Percentiles rank a stretch among this genome's conserved stretches.
Evolutionary conservation across 1,284 basidiomycete genomes (phyloP).

Genomic region (Cystobasidiaceae sp.): DNA sequence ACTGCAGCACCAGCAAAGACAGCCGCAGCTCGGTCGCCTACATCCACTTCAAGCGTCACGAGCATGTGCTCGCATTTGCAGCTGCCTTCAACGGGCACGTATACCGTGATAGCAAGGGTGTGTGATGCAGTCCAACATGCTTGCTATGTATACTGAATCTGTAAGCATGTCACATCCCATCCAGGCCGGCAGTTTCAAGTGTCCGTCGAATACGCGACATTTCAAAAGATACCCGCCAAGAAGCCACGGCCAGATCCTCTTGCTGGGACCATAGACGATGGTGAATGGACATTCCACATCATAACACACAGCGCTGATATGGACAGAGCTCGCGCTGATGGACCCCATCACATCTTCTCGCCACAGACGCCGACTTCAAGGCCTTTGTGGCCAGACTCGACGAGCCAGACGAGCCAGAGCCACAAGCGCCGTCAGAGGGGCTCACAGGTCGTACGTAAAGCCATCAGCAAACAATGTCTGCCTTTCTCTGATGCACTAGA

Average conservation of each 20-base stretch:
- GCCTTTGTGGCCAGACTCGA: conserved; percentile 65
- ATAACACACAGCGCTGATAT: too few species aligned
- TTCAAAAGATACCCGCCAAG: conserved; percentile 72
- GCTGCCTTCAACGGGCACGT: conserved; percentile 83
- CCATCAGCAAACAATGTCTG: background rate
- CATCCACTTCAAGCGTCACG: conserved; percentile 74
- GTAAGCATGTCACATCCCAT: background rate
- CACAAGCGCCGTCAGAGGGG: background rate
- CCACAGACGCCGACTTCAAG: conserved; percentile 67
- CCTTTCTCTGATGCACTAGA: background rate
- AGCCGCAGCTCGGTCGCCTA: conserved; percentile 82
- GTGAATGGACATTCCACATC: too few species aligned
- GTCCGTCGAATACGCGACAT: conserved; percentile 89
- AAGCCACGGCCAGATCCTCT: conserved; percentile 66
- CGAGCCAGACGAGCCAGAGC: conserved; percentile 35
- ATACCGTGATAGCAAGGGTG: conserved; percentile 85
- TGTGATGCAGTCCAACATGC: conserved; percentile 36
- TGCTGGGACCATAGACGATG: conserved; percentile 70
- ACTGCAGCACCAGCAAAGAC: conserved; percentile 58
- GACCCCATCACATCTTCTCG: conserved; percentile 24
- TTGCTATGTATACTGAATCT: background rate
- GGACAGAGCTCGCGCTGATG: background rate
- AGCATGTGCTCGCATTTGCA: conserved; percentile 68
- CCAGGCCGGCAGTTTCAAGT: conserved; percentile 79
- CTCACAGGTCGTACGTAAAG: background rate